phyloP scores from a whole-genome alignment of 352 stramenopile genomes.

The Phytophthora agathidicida region DNA sequence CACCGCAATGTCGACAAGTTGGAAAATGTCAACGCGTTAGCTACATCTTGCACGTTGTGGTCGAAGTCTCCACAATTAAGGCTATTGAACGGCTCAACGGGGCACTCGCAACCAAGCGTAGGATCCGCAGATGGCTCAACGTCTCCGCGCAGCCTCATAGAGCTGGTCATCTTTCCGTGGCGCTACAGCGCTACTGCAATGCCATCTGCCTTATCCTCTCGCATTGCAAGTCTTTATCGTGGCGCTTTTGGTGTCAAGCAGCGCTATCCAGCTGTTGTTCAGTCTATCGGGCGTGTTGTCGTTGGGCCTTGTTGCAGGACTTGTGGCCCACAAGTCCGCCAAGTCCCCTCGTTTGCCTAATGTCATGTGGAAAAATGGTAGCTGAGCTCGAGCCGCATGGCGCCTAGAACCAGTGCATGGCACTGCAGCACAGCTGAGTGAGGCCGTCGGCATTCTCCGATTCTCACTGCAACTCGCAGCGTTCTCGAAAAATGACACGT shows the following conservation, averaged over 20 bases:
- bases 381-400: conserved; percentile 27
- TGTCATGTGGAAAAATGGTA: conserved; percentile 32
- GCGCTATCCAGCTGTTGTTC: conserved; percentile 14
- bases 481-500: conserved; percentile 17
- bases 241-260: conserved; percentile 5
- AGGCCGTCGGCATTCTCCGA: conserved; percentile 15
- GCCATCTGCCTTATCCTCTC: conserved; percentile 20
- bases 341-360: conserved; percentile 6
- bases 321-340: conserved; percentile 7
- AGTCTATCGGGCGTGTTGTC: conserved; percentile 13
- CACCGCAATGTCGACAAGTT: conserved; percentile 1
- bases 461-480: conserved; percentile 6
- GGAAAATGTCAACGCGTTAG: conserved; percentile 16
- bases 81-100: conserved; percentile 2
- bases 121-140: conserved; percentile 2
- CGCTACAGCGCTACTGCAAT: too few species aligned
- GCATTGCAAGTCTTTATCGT: conserved; percentile 7
- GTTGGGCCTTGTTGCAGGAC: conserved; percentile 2
- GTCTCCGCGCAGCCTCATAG: conserved; percentile 8
- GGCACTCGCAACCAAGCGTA: conserved; percentile 5
- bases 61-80: background rate
- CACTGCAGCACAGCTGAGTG: background rate
- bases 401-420: conserved; percentile 15
- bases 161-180: conserved; percentile 5
- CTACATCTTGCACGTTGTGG: background rate